Conservation (phyloP, 2,329 filamentous ascomycete species). For the Ceratocystis huliohia region DNA sequence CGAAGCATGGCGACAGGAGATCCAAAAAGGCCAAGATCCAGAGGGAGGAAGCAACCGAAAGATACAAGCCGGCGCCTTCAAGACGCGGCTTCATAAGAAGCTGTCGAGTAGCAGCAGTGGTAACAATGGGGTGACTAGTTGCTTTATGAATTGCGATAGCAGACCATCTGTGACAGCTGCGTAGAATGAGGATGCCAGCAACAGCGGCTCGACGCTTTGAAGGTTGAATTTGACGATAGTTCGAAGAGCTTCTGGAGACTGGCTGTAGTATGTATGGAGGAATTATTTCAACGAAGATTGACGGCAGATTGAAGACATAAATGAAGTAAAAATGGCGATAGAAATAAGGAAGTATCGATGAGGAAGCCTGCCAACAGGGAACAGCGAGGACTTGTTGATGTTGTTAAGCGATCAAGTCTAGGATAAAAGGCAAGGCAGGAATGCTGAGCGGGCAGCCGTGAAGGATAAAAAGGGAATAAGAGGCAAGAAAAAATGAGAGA, state of each 20-base stretch:
- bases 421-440: no score
- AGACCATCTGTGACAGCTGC: neutral
- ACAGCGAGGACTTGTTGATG: no score
- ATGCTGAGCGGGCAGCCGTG: no score
- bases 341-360: no score
- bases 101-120: neutral
- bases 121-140: neutral
- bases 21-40: slow-evolving; percentile 23
- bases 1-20: slow-evolving; percentile 56
- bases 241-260: neutral
- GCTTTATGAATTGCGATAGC: neutral
- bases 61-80: slow-evolving; percentile 32
- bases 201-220: neutral
- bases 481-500: no score
- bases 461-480: no score
- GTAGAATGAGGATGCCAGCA: neutral
- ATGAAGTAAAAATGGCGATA: neutral
- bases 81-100: slow-evolving; percentile 31
- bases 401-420: no score
- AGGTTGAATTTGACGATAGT: neutral
- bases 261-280: neutral
- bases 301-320: neutral
- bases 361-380: no score
- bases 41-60: neutral
- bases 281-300: neutral